Evolutionary conservation across 2,329 filamentous ascomycete genomes (phyloP).

Genomic region (Cladosporium colombiae): DNA sequence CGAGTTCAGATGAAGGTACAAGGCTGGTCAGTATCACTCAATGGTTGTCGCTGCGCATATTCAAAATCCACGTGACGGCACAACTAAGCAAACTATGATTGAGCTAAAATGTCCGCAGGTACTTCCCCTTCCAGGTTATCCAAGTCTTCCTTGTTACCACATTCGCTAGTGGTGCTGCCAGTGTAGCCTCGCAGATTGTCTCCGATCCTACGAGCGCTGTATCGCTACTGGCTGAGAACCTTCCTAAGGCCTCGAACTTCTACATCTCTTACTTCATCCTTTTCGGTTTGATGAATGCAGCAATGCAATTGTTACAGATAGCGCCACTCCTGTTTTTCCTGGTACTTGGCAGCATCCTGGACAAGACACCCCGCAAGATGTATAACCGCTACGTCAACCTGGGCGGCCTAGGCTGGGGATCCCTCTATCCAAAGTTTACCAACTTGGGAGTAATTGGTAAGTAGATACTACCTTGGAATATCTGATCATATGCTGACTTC

Average conservation of each 20-base stretch:
- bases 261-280: constrained; percentile 42
- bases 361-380: constrained; percentile 47
- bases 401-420: constrained; percentile 44
- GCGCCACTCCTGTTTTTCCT: constrained; percentile 33
- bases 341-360: constrained; percentile 35
- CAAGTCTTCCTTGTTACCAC: constrained; percentile 43
- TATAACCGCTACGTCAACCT: constrained; percentile 46
- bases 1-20: constrained; percentile 43
- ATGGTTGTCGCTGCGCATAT: background rate
- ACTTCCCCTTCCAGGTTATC: constrained; percentile 42
- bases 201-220: constrained; percentile 33
- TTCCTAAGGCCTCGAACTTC: constrained; percentile 41
- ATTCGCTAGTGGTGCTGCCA: constrained; percentile 36
- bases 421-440: constrained; percentile 45
- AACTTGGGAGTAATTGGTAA: constrained; percentile 42
- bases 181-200: constrained; percentile 34
- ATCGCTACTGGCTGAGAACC: constrained; percentile 35
- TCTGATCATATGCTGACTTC: background rate
- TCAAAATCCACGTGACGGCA: background rate
- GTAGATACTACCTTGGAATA: background rate
- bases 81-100: background rate
- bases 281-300: constrained; percentile 34
- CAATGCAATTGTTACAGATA: constrained; percentile 33
- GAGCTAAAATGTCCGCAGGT: constrained; percentile 19
- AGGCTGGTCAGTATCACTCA: constrained; percentile 24